Base-by-base conservation (phyloP, 2,329 filamentous ascomycete species). In the Ophiocordyceps camponoti-floridani region DNA sequence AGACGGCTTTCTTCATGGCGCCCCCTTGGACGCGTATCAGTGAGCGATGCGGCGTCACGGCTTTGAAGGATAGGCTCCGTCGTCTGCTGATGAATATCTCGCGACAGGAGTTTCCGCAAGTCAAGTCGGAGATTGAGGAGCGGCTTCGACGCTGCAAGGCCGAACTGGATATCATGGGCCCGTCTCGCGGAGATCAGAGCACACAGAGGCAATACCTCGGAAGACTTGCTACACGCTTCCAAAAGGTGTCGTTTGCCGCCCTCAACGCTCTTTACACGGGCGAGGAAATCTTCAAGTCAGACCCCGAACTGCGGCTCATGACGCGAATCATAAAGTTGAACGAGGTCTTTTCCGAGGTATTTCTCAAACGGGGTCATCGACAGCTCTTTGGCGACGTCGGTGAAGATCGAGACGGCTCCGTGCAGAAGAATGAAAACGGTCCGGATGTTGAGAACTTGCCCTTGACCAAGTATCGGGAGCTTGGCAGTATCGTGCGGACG, bases 21-120 rank as follows among this genome's bases (percentile, higher is more conserved):
- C 42, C 49, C 0, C 62, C 62, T 0, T 72, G 67, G 68, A 49
- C 48, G 0, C 47, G 3, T 1, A 51, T 62, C 0, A 38, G 47
- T 0, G 56, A 59, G 0, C 53, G 57, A 0, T 44, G 61, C 0
- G 67, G 67, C 0, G 59, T 64, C 1, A 47, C 43, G 0, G 56
- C 62, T 0, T 53, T 72, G 12, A 60, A 58, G 18, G 12, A 8
- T 0, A 58, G 62, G 0, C 53, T 72, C 0, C 54, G 55, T 0
- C 48, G 55, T 0, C 58, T 72, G 0, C 54, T 71, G 0, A 54
- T 59, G 30, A 59, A 67, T 0, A 56, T 68, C 0, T 63, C 66
- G 7, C 64, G 62, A 18, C 46, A 48, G 37, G 58, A 64, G 44
- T 58, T 66, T 1, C 62, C 62, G 0, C 56, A 59, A 13, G 58